Conservation (phyloP, 2,329 filamentous ascomycete species). For the Apiospora arundinis region DNA sequence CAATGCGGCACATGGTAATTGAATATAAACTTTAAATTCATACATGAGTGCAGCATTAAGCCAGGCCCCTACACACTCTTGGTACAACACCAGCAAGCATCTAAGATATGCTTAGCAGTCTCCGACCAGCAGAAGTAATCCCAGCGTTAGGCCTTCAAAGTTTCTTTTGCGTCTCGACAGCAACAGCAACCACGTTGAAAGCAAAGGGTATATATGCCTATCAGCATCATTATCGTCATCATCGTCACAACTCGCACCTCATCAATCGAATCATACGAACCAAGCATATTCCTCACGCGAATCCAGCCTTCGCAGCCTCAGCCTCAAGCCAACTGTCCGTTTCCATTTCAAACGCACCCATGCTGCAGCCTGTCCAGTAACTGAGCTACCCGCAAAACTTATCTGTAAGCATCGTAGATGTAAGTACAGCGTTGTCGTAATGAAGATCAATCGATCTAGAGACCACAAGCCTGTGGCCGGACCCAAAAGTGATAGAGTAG, state of each 20-base stretch:
- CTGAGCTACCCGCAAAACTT: neutral
- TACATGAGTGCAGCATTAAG: neutral
- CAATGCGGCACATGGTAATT: neutral
- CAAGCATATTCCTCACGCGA: neutral
- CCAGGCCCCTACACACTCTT: neutral
- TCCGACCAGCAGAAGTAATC: neutral
- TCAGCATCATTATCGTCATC: neutral
- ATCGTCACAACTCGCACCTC: neutral
- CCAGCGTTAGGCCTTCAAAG: neutral
- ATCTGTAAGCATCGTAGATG: no score
- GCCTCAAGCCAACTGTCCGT: neutral
- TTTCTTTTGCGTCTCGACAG: neutral
- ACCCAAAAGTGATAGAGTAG: neutral
- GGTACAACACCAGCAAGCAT: neutral
- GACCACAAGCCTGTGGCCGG: neutral
- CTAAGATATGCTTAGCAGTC: neutral
- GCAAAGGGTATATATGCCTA: conserved; percentile 8
- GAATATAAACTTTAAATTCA: neutral
- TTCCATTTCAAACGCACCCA: neutral
- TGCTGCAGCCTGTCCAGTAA: neutral
- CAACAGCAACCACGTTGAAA: neutral
- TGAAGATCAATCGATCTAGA: no score
- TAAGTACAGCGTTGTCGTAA: neutral
- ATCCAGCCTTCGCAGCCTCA: neutral
- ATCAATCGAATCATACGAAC: neutral